Conservation (phyloP, 495 filamentous ascomycete species). For the Penicillium bovifimosum region DNA sequence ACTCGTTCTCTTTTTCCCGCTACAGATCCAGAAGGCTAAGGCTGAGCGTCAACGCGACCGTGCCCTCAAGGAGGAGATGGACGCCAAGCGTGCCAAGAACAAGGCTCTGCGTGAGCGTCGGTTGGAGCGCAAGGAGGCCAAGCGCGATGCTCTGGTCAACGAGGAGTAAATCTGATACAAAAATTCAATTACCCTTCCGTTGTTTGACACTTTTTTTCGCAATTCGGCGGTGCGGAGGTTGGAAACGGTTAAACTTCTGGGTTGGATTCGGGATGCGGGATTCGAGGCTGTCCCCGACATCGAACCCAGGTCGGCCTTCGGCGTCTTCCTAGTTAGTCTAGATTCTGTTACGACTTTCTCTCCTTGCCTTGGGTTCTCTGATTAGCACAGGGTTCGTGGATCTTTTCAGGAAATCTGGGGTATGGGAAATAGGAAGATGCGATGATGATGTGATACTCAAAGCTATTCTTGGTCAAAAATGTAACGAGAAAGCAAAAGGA, state of each 20-base stretch:
- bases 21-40: conserved; percentile 98
- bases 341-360: conserved; percentile 15
- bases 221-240: conserved; percentile 41
- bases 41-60: conserved; percentile 96
- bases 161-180: conserved; percentile 54
- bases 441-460: conserved; percentile 35
- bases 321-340: conserved; percentile 23
- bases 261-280: conserved; percentile 21
- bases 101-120: conserved; percentile 98
- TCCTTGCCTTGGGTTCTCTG: conserved; percentile 12
- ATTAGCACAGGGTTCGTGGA: conserved; percentile 20
- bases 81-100: conserved; percentile 98
- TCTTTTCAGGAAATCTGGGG: conserved; percentile 18
- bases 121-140: conserved; percentile 77
- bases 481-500: conserved; percentile 33
- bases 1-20: conserved; percentile 18
- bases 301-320: conserved; percentile 28
- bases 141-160: conserved; percentile 77
- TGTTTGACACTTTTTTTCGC: conserved; percentile 33
- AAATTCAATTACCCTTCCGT: conserved; percentile 24
- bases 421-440: conserved; percentile 23
- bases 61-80: conserved; percentile 96
- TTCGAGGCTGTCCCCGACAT: conserved; percentile 15
- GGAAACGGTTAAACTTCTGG: conserved; percentile 26
- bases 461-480: conserved; percentile 28